Evolutionary conservation across 2,329 filamentous ascomycete genomes (phyloP).

Genomic region (Talaromyces atroroseus): DNA sequence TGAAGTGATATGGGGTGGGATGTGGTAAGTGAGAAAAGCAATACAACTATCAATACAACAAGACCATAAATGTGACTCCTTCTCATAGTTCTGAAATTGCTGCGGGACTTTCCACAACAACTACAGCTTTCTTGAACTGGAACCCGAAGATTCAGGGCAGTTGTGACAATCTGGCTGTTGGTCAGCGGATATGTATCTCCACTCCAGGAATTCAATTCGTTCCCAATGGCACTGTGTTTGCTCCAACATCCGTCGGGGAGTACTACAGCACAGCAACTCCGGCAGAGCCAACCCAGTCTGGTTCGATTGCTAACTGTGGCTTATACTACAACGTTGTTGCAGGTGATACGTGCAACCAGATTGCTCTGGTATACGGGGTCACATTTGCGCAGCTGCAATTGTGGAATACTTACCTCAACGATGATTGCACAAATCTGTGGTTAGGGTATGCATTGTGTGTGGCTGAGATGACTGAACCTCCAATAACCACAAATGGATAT

Average conservation of each 20-base stretch:
- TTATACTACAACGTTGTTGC: constrained; percentile 16
- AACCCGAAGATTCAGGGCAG: background rate
- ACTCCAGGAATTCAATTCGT: background rate
- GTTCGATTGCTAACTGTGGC: constrained; percentile 16
- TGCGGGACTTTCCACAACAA: background rate
- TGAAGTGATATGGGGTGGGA: background rate
- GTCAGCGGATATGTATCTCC: background rate
- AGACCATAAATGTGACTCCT: background rate
- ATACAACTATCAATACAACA: background rate
- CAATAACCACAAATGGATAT: background rate
- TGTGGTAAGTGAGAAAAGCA: background rate
- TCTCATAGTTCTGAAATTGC: background rate
- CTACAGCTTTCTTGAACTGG: constrained; percentile 1
- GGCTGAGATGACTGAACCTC: background rate
- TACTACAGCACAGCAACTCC: constrained; percentile 19
- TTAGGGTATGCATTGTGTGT: background rate
- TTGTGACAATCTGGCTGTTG: background rate
- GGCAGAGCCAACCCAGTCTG: constrained; percentile 14
- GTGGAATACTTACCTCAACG: constrained; percentile 14
- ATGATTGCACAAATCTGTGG: constrained; percentile 9
- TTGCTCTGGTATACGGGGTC: constrained; percentile 7
- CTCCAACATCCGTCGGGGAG: background rate
- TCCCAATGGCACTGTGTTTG: background rate
- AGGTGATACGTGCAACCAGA: constrained; percentile 13
- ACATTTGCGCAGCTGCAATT: constrained; percentile 11